Evolutionary conservation across 257 asterid species (phyloP).

Genomic region (Voacanga thouarsii): DNA sequence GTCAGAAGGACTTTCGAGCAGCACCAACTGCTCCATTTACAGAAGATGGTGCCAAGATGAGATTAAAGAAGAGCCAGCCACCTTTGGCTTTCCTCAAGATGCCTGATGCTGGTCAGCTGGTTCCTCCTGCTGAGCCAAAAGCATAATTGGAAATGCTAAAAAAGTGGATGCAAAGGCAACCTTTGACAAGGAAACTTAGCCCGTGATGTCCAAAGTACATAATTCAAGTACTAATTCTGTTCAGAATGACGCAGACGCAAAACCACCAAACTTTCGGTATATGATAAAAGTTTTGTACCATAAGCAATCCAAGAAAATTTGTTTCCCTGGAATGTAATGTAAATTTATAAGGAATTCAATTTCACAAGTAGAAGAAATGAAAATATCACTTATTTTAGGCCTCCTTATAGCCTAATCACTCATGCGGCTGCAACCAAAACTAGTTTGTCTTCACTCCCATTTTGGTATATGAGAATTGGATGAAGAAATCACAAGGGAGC

Average conservation of each 20-base stretch:
- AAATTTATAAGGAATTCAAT: too few species aligned
- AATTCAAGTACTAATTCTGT: not conserved
- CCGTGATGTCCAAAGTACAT: not conserved
- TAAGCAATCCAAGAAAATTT: not conserved
- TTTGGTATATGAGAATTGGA: not conserved
- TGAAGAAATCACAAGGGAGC: not conserved
- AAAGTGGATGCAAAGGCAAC: slow-evolving; percentile 57
- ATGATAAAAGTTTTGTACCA: not conserved
- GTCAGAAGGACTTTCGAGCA: slow-evolving; percentile 45
- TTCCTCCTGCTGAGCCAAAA: slow-evolving; percentile 82
- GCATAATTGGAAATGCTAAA: slow-evolving; percentile 57
- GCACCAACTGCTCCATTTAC: slow-evolving; percentile 40
- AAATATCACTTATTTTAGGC: not conserved
- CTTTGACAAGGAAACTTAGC: slow-evolving; percentile 4
- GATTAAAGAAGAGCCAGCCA: slow-evolving; percentile 46
- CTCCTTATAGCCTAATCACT: not conserved
- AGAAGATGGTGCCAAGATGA: slow-evolving; percentile 58
- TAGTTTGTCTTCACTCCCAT: not conserved
- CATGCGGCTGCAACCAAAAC: not conserved
- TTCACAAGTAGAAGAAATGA: not conserved
- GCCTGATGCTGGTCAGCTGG: slow-evolving; percentile 66
- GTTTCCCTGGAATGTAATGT: not conserved
- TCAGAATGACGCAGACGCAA: not conserved
- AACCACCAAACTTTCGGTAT: not conserved
- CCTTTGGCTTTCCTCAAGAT: slow-evolving; percentile 60